Conservation (phyloP, 2,329 filamentous ascomycete species). For the Neonectria sp. region DNA sequence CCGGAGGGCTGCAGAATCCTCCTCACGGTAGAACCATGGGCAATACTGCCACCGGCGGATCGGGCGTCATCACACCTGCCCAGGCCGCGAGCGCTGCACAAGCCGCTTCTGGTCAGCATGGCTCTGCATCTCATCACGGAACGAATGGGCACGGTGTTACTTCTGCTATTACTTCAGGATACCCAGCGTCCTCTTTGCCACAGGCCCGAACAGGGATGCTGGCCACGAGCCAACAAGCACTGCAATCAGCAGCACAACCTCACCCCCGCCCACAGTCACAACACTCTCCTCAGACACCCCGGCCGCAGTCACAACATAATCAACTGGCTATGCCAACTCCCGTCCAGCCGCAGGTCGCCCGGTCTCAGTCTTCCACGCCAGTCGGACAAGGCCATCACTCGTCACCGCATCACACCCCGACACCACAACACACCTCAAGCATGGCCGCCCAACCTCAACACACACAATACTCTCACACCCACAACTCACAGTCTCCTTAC, state of each 20-base stretch:
- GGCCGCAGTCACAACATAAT: constrained; percentile 36
- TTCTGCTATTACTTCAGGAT: constrained; percentile 42
- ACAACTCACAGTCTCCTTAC: constrained; percentile 24
- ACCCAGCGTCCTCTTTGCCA: constrained; percentile 46
- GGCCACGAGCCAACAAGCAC: constrained; percentile 50
- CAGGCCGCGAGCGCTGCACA: constrained; percentile 51
- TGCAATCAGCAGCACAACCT: constrained; percentile 48
- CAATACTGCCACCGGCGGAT: constrained; percentile 45
- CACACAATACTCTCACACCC: constrained; percentile 37
- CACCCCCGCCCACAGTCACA: constrained; percentile 48
- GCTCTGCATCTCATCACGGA: constrained; percentile 32
- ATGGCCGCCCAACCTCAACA: constrained; percentile 32
- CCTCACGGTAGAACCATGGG: constrained; percentile 47
- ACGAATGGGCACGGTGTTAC: constrained; percentile 34
- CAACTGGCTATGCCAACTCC: constrained; percentile 44
- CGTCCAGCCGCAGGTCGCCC: constrained; percentile 38
- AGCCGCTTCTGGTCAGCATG: constrained; percentile 41
- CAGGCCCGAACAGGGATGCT: constrained; percentile 47
- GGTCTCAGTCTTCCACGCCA: constrained; percentile 47
- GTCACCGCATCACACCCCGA: constrained; percentile 45
- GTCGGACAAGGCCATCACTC: constrained; percentile 45
- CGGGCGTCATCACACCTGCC: constrained; percentile 53
- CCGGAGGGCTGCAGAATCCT: constrained; percentile 65
- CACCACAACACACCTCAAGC: constrained; percentile 37
- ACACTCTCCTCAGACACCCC: constrained; percentile 49